Percentiles rank a stretch among this genome's conserved stretches.
These are phyloP conservation scores for Aspergillus tanneri DNA, from an alignment of 2,329 filamentous ascomycete species.

Conservation along the genomic window DNA sequence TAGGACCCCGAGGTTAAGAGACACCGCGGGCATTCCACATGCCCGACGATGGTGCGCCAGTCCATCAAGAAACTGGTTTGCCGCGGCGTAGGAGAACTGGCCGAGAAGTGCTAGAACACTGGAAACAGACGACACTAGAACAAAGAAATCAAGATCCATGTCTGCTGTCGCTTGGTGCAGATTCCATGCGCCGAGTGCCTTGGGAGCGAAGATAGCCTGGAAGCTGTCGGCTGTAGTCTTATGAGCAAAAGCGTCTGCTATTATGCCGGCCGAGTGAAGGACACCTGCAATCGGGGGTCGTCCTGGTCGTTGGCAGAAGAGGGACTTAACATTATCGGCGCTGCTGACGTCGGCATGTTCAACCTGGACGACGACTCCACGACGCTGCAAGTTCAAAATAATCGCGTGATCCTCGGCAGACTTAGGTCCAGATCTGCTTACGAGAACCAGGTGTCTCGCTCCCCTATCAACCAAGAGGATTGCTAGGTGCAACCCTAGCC, in stretches of 20 bases:
- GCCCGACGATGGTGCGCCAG: background rate
- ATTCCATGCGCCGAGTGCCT: conserved; percentile 1
- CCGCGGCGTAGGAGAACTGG: background rate
- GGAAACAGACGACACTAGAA: background rate
- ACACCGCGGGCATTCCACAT: background rate
- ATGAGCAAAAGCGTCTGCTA: background rate
- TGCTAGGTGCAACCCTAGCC: background rate
- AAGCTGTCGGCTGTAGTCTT: background rate
- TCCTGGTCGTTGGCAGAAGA: background rate
- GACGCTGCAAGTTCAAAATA: background rate
- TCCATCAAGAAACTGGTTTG: background rate
- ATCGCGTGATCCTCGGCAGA: background rate
- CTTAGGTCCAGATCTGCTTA: background rate
- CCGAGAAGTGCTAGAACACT: background rate
- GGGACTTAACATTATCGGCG: background rate
- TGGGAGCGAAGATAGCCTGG: background rate
- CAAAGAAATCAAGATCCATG: background rate
- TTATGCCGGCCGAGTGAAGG: background rate
- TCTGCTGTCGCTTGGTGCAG: background rate
- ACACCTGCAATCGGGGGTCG: conserved; percentile 1
- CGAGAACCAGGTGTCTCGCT: background rate
- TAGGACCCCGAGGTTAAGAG: background rate
- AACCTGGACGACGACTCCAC: background rate
- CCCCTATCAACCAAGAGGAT: background rate
- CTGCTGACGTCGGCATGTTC: background rate